Conservation (phyloP, 2,329 filamentous ascomycete species). For the Cryphonectria japonica region DNA sequence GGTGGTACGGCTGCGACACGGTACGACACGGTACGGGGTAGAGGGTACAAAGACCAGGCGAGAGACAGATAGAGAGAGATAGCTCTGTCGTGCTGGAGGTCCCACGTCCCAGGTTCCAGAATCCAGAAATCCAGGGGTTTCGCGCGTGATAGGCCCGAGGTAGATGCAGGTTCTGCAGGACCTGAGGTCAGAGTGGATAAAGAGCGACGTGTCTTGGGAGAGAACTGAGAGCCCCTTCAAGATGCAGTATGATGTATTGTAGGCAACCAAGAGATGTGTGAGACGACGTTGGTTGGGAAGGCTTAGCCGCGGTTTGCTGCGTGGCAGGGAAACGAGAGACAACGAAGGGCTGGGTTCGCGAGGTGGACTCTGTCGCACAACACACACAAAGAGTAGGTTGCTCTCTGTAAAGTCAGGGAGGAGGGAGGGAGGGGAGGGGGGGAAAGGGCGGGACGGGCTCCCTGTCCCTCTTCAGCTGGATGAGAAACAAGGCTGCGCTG, state of each 20-base stretch:
- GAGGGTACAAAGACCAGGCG: constrained; percentile 15
- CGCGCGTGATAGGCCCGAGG: constrained; percentile 20
- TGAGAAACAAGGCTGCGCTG: background rate
- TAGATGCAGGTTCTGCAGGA: constrained; percentile 15
- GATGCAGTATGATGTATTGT: constrained; percentile 16
- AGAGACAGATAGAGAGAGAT: background rate
- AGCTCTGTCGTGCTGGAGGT: background rate
- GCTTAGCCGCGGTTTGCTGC: constrained; percentile 8
- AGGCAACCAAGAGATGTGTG: background rate
- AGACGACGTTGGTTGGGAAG: constrained; percentile 5
- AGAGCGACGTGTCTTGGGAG: constrained; percentile 26
- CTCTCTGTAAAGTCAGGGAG: background rate
- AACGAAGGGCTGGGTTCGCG: background rate
- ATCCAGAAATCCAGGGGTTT: constrained; percentile 6
- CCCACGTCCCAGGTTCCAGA: background rate
- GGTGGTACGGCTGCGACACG: background rate
- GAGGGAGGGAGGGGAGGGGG: background rate
- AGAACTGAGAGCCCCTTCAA: background rate
- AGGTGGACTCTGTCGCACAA: background rate
- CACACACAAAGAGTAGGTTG: background rate
- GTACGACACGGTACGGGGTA: background rate
- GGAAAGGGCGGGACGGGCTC: constrained; percentile 1
- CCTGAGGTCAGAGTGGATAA: constrained; percentile 22
- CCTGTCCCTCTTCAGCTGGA: background rate
- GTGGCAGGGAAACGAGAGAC: background rate